Percentiles rank a stretch among this genome's conserved stretches.
Evolutionary conservation across 228 moss, liverwort and hornwort genomes (phyloP).

Genomic region (Sphagnum magellanicum): DNA sequence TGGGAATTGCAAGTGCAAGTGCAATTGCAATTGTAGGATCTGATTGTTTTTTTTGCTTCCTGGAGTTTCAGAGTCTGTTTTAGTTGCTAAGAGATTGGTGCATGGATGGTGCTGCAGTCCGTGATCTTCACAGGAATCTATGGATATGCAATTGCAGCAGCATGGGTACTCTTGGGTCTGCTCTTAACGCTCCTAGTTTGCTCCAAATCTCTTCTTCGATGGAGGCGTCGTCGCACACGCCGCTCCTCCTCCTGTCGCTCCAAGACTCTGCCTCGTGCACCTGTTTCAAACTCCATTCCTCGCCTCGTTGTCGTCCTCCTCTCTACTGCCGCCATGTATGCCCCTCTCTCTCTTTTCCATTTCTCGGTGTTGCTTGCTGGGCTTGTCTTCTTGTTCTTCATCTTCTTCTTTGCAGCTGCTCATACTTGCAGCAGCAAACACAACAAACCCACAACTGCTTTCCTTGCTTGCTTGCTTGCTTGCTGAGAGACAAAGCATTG

Average conservation of each 20-base stretch:
- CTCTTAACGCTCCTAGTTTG: constrained; percentile 35
- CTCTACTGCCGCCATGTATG: constrained; percentile 41
- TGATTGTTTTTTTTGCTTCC: too few species aligned
- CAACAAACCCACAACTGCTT: too few species aligned
- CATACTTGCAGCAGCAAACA: too few species aligned
- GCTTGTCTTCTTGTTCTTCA: too few species aligned
- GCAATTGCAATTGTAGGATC: too few species aligned
- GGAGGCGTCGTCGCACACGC: constrained; percentile 16
- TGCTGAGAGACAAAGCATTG: too few species aligned
- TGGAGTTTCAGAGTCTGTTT: too few species aligned
- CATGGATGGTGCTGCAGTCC: constrained; percentile 13
- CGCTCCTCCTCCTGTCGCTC: neutral
- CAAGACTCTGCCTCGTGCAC: neutral
- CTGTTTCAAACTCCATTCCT: constrained; percentile 23
- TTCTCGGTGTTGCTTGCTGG: too few species aligned
- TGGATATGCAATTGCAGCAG: constrained; percentile 43
- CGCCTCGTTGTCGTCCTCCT: constrained; percentile 47
- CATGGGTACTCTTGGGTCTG: constrained; percentile 35
- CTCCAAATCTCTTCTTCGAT: constrained; percentile 38
- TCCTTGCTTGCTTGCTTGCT: too few species aligned
- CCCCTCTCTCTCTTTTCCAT: neutral
- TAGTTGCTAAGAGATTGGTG: too few species aligned
- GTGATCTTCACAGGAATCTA: constrained; percentile 40
- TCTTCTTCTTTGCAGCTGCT: too few species aligned
- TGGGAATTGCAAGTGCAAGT: too few species aligned